Evolutionary conservation across 371 early-diverging fungal genomes (phyloP).

Genomic region (Apophysomyces ossiformis): DNA sequence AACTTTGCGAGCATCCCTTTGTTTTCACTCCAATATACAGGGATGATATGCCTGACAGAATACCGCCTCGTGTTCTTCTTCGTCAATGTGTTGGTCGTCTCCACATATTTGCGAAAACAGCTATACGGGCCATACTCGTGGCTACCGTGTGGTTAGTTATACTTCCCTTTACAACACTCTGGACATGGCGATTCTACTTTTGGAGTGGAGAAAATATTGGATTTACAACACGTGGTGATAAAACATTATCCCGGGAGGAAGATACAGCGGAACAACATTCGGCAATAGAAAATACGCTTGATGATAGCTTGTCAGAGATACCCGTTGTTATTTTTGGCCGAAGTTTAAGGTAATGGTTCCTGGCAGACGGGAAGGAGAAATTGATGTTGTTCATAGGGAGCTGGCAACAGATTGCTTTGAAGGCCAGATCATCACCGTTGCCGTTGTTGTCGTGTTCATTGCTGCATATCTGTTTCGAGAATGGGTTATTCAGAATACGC

Average conservation of each 20-base stretch:
- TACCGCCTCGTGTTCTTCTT: conserved; percentile 61
- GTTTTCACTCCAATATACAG: conserved; percentile 77
- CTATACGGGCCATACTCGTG: conserved; percentile 60
- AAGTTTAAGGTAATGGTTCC: conserved; percentile 5
- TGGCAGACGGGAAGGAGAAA: conserved; percentile 5
- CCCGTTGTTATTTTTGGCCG: conserved; percentile 14
- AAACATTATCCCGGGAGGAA: neutral
- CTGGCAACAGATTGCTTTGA: conserved; percentile 86
- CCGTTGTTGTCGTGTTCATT: conserved; percentile 78
- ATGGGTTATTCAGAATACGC: conserved; percentile 85
- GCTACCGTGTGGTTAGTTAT: conserved; percentile 80
- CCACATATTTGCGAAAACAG: conserved; percentile 30
- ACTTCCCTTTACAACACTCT: conserved; percentile 82
- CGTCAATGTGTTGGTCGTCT: conserved; percentile 51
- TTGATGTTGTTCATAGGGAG: conserved; percentile 39
- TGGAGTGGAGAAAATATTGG: conserved; percentile 68
- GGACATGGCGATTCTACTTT: conserved; percentile 83
- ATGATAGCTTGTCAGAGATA: conserved; percentile 26
- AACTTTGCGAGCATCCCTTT: conserved; percentile 80
- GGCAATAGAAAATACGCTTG: neutral
- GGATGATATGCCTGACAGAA: conserved; percentile 72
- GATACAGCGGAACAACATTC: neutral
- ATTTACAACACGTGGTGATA: conserved; percentile 11
- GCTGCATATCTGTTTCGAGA: conserved; percentile 83
- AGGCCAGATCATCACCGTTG: conserved; percentile 82